Evolutionary conservation across 2,329 filamentous ascomycete genomes (phyloP).

Genomic region (Aspergillus tubingensis): DNA sequence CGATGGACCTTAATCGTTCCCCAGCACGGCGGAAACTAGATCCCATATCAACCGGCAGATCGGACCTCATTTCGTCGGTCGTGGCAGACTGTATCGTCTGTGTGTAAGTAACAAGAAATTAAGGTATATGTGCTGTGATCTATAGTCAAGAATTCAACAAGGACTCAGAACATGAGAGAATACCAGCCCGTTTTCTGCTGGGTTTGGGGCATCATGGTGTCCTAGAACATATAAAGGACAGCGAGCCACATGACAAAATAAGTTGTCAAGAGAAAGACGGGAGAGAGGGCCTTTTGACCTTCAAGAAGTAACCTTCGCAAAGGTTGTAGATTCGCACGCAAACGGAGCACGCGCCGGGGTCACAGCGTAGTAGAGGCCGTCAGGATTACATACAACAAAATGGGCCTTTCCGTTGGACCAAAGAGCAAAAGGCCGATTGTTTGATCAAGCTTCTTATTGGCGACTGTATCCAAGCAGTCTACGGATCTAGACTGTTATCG

Average conservation of each 20-base stretch:
- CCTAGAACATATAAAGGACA: conserved; percentile 21
- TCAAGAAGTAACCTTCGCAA: conserved; percentile 24
- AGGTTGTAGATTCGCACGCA: conserved; percentile 23
- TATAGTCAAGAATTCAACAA: conserved; percentile 8
- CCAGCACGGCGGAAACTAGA: conserved; percentile 33
- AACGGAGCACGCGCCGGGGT: conserved; percentile 33
- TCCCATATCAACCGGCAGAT: conserved; percentile 26
- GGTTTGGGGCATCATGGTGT: conserved; percentile 28
- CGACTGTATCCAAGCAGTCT: conserved; percentile 11
- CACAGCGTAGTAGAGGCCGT: conserved; percentile 30
- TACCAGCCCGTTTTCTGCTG: conserved; percentile 17
- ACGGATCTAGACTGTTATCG: conserved; percentile 2
- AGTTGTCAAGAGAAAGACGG: conserved; percentile 9
- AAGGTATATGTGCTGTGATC: conserved; percentile 13
- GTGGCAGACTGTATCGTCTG: conserved; percentile 4
- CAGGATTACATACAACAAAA: conserved; percentile 32
- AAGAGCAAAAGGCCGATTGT: not conserved
- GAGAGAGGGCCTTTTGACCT: conserved; percentile 31
- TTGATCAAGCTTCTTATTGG: not conserved
- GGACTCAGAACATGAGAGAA: conserved; percentile 18
- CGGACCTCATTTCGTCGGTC: conserved; percentile 21
- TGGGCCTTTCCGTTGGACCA: not conserved
- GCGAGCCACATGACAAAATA: conserved; percentile 31
- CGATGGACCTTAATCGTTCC: conserved; percentile 31
- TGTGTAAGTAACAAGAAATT: conserved; percentile 11